phyloP scores from a whole-genome alignment of 2,329 filamentous ascomycete genomes.

The Cladosporium sp. region DNA sequence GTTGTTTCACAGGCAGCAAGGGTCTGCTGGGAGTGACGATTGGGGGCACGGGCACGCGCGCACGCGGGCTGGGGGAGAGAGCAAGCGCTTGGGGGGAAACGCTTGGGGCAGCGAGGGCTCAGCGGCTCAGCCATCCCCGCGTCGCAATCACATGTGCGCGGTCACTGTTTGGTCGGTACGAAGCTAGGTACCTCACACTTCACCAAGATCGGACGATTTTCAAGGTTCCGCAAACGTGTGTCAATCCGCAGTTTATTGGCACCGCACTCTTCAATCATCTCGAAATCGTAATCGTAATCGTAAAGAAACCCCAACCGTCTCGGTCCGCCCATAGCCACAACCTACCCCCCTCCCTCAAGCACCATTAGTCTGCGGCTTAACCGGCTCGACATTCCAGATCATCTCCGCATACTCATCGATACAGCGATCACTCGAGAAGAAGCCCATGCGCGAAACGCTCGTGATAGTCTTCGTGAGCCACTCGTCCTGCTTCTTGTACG shows the following conservation, averaged over 20 bases:
- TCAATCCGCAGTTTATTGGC: no score
- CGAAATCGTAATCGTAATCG: no score
- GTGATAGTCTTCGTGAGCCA: conserved; percentile 89
- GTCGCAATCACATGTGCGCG: neutral
- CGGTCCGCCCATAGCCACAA: no score
- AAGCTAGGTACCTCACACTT: no score
- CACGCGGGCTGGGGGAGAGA: neutral
- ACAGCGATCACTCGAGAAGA: conserved; percentile 91
- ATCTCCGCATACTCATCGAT: conserved; percentile 96
- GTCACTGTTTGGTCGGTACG: no score
- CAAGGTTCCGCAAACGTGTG: no score
- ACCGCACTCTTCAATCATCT: no score
- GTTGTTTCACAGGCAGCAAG: no score
- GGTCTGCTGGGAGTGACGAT: no score
- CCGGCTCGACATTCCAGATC: conserved; percentile 94
- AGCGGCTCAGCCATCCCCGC: conserved; percentile 1
- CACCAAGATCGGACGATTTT: no score
- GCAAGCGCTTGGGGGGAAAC: no score
- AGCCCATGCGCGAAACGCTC: conserved; percentile 88
- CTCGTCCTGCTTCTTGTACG: conserved; percentile 84
- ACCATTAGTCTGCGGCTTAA: conserved; percentile 31
- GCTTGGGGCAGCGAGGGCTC: neutral
- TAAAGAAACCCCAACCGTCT: no score
- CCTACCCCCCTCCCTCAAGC: neutral
- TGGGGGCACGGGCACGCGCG: neutral